Percentiles rank a stretch among this genome's conserved stretches.
These are phyloP conservation scores for Penicillium sclerotiorum DNA, from an alignment of 2,329 filamentous ascomycete genomes.

Conservation along the genomic window DNA sequence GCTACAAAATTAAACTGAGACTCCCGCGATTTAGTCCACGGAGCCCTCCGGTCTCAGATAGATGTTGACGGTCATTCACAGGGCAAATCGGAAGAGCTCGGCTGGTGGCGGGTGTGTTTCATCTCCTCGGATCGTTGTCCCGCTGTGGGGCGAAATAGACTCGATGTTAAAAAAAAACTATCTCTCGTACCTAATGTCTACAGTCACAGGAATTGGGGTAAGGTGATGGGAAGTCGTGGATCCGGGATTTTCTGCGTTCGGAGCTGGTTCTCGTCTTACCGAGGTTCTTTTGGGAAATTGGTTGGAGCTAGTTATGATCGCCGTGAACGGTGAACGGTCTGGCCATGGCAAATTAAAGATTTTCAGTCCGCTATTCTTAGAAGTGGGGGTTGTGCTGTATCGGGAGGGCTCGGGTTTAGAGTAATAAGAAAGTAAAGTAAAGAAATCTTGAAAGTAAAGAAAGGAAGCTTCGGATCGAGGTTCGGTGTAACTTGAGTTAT, in stretches of 20 bases:
- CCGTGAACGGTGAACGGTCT: neutral
- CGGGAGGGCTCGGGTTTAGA: neutral
- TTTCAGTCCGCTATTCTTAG: slow-evolving; percentile 10
- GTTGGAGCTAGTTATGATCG: neutral
- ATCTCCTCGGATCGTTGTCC: slow-evolving; percentile 27
- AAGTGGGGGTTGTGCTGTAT: slow-evolving; percentile 8
- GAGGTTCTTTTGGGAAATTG: too few relatives aligned
- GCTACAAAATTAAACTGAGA: slow-evolving; percentile 21
- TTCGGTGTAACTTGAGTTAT: too few relatives aligned
- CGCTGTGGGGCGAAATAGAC: slow-evolving; percentile 25
- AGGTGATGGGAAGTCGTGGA: too few relatives aligned
- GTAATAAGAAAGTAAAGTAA: too few relatives aligned
- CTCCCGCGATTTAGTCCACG: slow-evolving; percentile 20
- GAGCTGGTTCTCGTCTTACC: too few relatives aligned
- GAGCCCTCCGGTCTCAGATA: slow-evolving; percentile 23
- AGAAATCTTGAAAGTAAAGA: too few relatives aligned
- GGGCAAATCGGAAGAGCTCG: slow-evolving; percentile 30
- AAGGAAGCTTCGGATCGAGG: too few relatives aligned
- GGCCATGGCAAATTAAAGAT: neutral
- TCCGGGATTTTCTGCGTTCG: too few relatives aligned
- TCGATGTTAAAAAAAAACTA: too few relatives aligned
- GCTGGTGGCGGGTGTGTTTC: slow-evolving; percentile 23
- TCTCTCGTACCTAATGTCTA: too few relatives aligned
- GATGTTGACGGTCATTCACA: slow-evolving; percentile 3
- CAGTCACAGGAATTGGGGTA: too few relatives aligned